phyloP scores from a whole-genome alignment of 1,284 basidiomycete species.

The Pseudozyma hubeiensis region DNA sequence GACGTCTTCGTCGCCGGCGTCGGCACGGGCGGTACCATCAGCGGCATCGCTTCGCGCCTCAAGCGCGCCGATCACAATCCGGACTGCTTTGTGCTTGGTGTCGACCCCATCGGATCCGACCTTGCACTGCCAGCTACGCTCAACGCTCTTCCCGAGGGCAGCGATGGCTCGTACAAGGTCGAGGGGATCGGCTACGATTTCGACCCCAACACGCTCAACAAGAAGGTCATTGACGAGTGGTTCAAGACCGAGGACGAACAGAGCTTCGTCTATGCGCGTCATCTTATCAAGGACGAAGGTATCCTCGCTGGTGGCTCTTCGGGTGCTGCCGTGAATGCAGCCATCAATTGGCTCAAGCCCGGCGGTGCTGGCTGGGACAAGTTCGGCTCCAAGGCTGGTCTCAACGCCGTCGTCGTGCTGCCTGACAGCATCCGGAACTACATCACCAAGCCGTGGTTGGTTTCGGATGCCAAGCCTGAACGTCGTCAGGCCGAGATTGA shows the following conservation, averaged over 20 bases:
- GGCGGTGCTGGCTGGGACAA: conserved; percentile 74
- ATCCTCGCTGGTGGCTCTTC: conserved; percentile 91
- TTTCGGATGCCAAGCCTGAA: conserved; percentile 52
- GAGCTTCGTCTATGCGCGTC: conserved; percentile 80
- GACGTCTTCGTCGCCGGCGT: conserved; percentile 88
- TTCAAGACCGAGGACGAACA: conserved; percentile 86
- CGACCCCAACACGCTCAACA: conserved; percentile 60
- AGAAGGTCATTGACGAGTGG: conserved; percentile 73
- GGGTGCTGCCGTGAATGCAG: conserved; percentile 83
- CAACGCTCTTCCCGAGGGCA: conserved; percentile 73
- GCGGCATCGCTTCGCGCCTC: conserved; percentile 84
- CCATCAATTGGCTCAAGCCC: conserved; percentile 79
- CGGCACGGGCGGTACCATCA: conserved; percentile 94
- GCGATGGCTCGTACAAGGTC: conserved; percentile 79
- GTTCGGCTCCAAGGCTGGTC: conserved; percentile 78
- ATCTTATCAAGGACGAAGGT: conserved; percentile 87
- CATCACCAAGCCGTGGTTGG: conserved; percentile 80
- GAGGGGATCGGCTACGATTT: conserved; percentile 84
- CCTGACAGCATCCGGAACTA: conserved; percentile 95
- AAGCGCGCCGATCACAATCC: conserved; percentile 69
- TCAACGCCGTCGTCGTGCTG: conserved; percentile 88
- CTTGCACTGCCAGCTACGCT: conserved; percentile 79
- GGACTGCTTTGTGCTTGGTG: conserved; percentile 76
- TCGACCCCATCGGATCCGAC: conserved; percentile 93
- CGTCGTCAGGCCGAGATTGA: conserved; percentile 45